A percentile compares a stretch with the other conserved stretches of the same genome.
Evolutionary conservation across 441 rosid genomes (phyloP).

Genomic region (Biscutella laevigata): DNA sequence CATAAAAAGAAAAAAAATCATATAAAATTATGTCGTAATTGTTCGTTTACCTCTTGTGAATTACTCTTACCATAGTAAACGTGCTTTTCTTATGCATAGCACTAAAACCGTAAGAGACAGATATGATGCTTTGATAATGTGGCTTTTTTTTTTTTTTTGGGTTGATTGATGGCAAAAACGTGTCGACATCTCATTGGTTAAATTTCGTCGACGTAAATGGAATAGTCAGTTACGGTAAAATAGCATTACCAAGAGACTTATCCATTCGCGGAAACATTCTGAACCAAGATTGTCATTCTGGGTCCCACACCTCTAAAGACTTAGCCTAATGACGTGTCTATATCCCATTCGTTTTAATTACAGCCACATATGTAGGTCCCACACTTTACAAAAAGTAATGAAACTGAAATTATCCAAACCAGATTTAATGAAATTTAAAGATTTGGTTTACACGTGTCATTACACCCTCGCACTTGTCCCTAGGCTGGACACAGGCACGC

Average conservation of each 20-base stretch:
- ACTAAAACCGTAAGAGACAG: too few species aligned
- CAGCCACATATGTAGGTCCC: conserved; percentile 8
- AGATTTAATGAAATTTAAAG: too few species aligned
- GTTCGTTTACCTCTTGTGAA: too few species aligned
- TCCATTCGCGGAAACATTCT: conserved; percentile 25
- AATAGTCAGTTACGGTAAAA: background rate
- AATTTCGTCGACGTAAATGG: conserved; percentile 3
- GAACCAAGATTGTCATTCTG: conserved; percentile 16
- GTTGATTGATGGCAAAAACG: too few species aligned
- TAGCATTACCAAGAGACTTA: conserved; percentile 4
- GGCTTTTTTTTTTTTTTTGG: too few species aligned
- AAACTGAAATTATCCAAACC: background rate
- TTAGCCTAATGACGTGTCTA: conserved; percentile 11
- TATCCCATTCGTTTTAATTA: background rate
- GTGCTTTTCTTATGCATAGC: too few species aligned
- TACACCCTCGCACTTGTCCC: background rate
- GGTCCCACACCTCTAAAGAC: conserved; percentile 14
- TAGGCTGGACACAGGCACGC: background rate
- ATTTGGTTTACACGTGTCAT: conserved; percentile 17
- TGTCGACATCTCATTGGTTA: background rate
- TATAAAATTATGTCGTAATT: too few species aligned
- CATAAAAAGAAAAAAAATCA: too few species aligned
- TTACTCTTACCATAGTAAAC: too few species aligned
- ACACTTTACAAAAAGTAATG: conserved; percentile 5
- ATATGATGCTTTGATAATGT: too few species aligned